Base-by-base conservation (phyloP, 2,329 filamentous ascomycete species). In the Colletotrichum scovillei region DNA sequence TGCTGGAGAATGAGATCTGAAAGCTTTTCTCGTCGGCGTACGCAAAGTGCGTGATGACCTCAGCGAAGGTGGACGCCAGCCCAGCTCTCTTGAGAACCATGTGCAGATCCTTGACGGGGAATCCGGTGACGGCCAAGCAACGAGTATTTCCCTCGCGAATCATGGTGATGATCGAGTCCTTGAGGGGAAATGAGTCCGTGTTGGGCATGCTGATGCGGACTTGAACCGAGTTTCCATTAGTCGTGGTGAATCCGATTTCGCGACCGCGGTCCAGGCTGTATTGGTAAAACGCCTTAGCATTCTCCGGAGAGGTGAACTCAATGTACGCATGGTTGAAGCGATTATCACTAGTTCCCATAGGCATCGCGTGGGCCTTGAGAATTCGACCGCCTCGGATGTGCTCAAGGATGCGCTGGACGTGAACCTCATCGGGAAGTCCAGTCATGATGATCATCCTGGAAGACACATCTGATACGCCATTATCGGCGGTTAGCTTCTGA, bases 401-500 rank as follows among this genome's bases (percentile, higher is more conserved):
- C 16, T 73, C 62, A 22, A 75, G 38, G 28, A 75, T 56, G 14
- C 52, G 52, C 30, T 68, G 57, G 26, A 75, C 24, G 11, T 75
- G 72, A 1, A 60, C n/a, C 3, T 26, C 46, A 12, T 70, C 52
- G 4, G 74, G 73, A 26, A 75, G 35, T 9, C 67, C 63, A 46
- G 69, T 59, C 46, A 75, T 72, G 22, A 75, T 73, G 53, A 75
- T 62, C 3, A 49, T 58, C 3, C 73, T 69, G 24, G 65, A 75
- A 4, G 58, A 32, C 24, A 66, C 56, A n/a, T 71, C 71, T 73
- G 56, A 35, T 16, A 62, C 30, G 14, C 26, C 60, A 24, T 57
- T 12, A 9, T 57, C 28, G 53, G n/a, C 28, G 7, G 22, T 73
- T 62, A 71, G 67, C 62, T 42, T 38, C 24, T 69, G 64, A 9